Percentiles rank a stretch among this genome's conserved stretches.
These are phyloP conservation scores for Cryphonectria naterciae DNA, from an alignment of 2,329 filamentous ascomycete species.

Conservation along the genomic window DNA sequence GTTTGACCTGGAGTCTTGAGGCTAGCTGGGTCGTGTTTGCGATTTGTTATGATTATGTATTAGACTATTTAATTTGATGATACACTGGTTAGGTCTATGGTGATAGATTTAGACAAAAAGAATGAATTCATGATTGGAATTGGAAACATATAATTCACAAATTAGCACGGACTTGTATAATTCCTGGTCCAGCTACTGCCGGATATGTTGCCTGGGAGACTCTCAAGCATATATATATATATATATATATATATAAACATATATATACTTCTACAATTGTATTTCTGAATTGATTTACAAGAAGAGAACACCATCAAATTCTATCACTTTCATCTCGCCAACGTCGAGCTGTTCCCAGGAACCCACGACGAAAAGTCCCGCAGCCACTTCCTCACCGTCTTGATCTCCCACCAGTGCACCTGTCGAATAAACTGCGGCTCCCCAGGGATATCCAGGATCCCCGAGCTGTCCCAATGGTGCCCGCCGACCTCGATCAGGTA, in stretches of 20 bases:
- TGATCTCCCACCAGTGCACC: conserved; percentile 55
- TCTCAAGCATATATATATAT: too few species aligned
- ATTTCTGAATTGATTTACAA: too few species aligned
- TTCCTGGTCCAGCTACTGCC: too few species aligned
- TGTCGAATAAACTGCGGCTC: conserved; percentile 56
- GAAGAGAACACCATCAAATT: not conserved
- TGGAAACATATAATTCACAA: too few species aligned
- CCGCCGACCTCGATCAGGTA: conserved; percentile 54
- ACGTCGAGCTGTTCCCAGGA: conserved; percentile 4
- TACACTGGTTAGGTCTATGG: not conserved
- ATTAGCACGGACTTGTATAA: too few species aligned
- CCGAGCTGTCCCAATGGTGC: conserved; percentile 56
- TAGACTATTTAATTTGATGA: not conserved
- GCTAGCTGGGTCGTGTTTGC: too few species aligned
- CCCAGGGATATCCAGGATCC: conserved; percentile 42
- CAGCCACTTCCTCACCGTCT: conserved; percentile 53
- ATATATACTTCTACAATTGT: too few species aligned
- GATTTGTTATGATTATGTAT: too few species aligned
- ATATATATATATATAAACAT: too few species aligned
- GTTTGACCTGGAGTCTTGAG: not conserved
- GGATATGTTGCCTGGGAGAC: too few species aligned
- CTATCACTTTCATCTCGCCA: not conserved
- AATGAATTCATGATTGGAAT: too few species aligned
- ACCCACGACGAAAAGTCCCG: conserved; percentile 38
- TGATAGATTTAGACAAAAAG: not conserved